These are phyloP conservation scores for Hypoxylon sp. DNA, from an alignment of 2,329 filamentous ascomycete genomes.

Conservation along the genomic window DNA sequence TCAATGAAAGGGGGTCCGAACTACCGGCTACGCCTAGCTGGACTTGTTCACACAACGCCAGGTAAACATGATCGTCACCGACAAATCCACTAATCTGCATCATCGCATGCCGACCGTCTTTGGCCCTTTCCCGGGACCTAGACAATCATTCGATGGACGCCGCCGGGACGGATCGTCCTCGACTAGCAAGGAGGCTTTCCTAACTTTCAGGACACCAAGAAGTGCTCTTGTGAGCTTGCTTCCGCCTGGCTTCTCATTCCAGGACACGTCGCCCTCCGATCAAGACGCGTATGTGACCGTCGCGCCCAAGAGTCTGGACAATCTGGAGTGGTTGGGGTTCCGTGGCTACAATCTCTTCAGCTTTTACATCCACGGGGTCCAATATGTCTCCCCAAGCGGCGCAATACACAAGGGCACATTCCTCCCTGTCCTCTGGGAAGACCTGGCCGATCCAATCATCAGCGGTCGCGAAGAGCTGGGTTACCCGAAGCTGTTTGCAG, in stretches of 20 bases:
- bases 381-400: conserved; percentile 6
- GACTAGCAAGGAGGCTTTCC: conserved; percentile 22
- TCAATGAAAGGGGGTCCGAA: conserved; percentile 3
- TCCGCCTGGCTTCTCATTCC: conserved; percentile 19
- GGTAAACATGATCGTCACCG: background rate
- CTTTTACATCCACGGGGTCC: conserved; percentile 24
- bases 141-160: conserved; percentile 22
- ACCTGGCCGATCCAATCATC: conserved; percentile 27
- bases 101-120: conserved; percentile 25
- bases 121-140: conserved; percentile 25
- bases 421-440: conserved; percentile 28
- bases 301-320: conserved; percentile 20
- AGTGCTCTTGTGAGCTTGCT: conserved; percentile 13
- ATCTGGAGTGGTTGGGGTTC: conserved; percentile 24
- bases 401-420: conserved; percentile 19
- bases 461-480: conserved; percentile 26
- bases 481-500: conserved; percentile 24
- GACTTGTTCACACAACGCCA: background rate
- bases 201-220: conserved; percentile 22
- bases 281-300: conserved; percentile 18
- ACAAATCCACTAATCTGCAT: conserved; percentile 1
- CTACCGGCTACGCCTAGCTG: background rate
- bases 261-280: background rate
- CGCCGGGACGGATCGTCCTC: conserved; percentile 10
- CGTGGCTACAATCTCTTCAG: conserved; percentile 27